Evolutionary conservation across 345 rosid species (phyloP).

Genomic region (Orychophragmus violaceus): DNA sequence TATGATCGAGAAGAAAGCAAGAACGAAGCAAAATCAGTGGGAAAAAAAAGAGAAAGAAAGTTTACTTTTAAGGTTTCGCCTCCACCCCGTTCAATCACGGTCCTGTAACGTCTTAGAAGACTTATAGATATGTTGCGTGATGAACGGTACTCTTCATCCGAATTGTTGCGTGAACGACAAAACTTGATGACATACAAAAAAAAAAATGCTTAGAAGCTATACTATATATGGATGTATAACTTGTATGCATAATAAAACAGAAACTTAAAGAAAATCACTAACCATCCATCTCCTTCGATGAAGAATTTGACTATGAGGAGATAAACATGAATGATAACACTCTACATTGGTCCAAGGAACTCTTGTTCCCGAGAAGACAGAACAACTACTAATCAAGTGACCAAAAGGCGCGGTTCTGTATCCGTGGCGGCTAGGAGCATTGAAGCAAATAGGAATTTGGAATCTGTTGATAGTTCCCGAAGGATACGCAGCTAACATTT

Average conservation of each 20-base stretch:
- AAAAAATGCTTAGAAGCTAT: not conserved
- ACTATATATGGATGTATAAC: too few species aligned
- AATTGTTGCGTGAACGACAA: conserved; percentile 38
- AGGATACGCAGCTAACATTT: conserved; percentile 46
- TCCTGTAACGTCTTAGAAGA: conserved; percentile 74
- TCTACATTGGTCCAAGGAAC: conserved; percentile 24
- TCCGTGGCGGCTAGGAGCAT: conserved; percentile 13
- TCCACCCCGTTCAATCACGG: conserved; percentile 80
- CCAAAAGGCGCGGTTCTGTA: conserved; percentile 24
- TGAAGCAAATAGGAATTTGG: conserved; percentile 20
- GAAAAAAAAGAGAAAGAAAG: not conserved
- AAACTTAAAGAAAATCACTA: conserved; percentile 14
- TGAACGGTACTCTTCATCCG: conserved; percentile 81
- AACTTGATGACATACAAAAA: conserved; percentile 28
- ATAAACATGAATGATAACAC: conserved; percentile 26
- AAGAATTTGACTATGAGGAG: conserved; percentile 35
- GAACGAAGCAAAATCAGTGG: not conserved
- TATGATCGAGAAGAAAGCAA: not conserved
- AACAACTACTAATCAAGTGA: conserved; percentile 15
- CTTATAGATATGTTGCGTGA: conserved; percentile 80
- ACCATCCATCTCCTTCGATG: conserved; percentile 56
- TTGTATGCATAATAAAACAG: not conserved
- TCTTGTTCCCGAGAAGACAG: conserved; percentile 23
- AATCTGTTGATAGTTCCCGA: conserved; percentile 38
- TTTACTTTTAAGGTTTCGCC: conserved; percentile 83